Base-by-base conservation (phyloP, 31 red algal genomes). In the Odonthalia washingtoniensis region DNA sequence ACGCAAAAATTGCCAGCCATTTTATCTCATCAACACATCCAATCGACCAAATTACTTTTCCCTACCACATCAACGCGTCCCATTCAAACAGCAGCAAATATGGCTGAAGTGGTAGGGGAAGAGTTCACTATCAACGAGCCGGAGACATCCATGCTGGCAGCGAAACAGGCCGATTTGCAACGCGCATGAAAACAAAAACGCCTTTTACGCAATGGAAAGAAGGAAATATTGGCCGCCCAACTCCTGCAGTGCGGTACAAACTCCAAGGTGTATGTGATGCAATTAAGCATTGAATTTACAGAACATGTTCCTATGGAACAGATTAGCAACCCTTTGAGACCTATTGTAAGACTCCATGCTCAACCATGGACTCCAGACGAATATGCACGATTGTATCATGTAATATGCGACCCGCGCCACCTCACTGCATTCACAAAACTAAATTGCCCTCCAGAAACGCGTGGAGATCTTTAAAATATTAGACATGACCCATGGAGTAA, bases 361-460 rank as follows among this genome's bases (percentile, higher is more conserved):
- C 49, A 9, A 14, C 49, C 49, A 21, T 89, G 75, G 86, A 81
- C 37, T 3, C 77, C 41, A 73, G 31, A 89, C 28, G 86, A 89
- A 43, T 80, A 24, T 42, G 57, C 75, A 6, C 30, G 86, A 16
- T 46, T 89, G 5, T 80, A 65, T 37, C 86, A 89, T 73, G 86
- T 81, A 2, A 52, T 80, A 30, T 53, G 46, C 2, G 86, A 89
- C 36, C 41, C 76, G 0, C 31, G 75, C 14, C 40, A 89, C 76
- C 3, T 32, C 18, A 89, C 64, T 18, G 32, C 57, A 27, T 28
- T 89, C 12, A 40, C 28, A 12, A 0, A 27, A 53, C 57, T 88
- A 38, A 62, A 89, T 42, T 28, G 57, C 5, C 31, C 33, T 5
- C 26, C 57, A 26, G 31, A 42, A 5, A 89, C 57, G 1, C 2